Evolutionary conservation across 106 monocot species (phyloP), one percentile per base, ranked within the genome.

Genomic region (Phalaenopsis equestris): DNA sequence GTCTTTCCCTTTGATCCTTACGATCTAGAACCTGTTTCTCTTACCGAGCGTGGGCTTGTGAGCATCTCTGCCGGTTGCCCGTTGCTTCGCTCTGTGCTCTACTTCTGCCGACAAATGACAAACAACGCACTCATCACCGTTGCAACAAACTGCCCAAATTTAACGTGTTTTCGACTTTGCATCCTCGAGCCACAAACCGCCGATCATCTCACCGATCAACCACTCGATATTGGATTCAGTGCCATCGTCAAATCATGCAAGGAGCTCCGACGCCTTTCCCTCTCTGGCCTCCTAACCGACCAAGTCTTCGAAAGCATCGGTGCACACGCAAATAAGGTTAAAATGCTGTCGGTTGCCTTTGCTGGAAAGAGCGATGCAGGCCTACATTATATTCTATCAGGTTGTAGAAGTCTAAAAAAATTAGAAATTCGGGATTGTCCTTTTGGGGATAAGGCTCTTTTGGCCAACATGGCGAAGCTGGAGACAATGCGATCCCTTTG

Each of bases 401-500:
- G 94, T 15, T 94, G 94, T 78, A 86, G 81, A 80, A 94, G 86
- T 67, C 76, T 94, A 37, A 76, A 83, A 75, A 94, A 91, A 58
- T 56, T 94, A 39, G 94, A 91, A 79, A 94, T 94, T 18, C 87
- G 89, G 83, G 94, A 94, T 81, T 94, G 94, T 74, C 91, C 94
- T 10, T 94, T 94, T 79, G 94, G 94, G 11, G 91, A 85, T 79
- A 86, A 88, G 55, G 80, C 94, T 67, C 82, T 94, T 86, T 41
- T 94, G 61, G 82, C 76, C 1, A 91, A 93, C 64, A 86, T 81
- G 2, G 86, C 79, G 11, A 93, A 91, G 83, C 87, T 91, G 55
- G 91, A 94, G 87, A 88, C 94, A 91, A 94, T 94, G 94, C 91
- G 91, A 89, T 94, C 94, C 91, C 94, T 94, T 94, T 94, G 91